Base-by-base conservation (phyloP, 2,329 filamentous ascomycete genomes). In the Microdochium nivale region DNA sequence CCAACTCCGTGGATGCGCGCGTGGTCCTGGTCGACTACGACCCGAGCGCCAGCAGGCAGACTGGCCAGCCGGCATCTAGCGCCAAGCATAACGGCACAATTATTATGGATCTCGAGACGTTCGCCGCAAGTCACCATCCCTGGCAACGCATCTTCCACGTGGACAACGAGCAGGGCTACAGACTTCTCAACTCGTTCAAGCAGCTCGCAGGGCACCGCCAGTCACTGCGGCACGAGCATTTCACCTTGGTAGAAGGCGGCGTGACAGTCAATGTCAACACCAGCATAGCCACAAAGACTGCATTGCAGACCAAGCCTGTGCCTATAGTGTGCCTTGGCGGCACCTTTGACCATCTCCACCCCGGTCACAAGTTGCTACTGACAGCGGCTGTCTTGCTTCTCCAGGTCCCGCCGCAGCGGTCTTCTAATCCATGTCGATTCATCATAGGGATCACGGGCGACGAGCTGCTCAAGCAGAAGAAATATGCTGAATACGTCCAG, bases 321-420 rank as follows among this genome's bases (percentile, higher is more conserved):
- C 70, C 75, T 53, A 78, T 81, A 14, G 86, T 95, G 49, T 88
- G 86, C 50, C 81, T 97, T 13, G 94, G 92, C 27, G 94, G 94
- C 10, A 99, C 94, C 0, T 99, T 97, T 69, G 94, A 99, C 67
- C 90, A 97, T 68, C 79, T 99, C 23, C 94, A 99, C 65, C 84
- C 88, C 3, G 94, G 94, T 5, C 94, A 99, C 73, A 99, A 97
- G 70, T 77, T 97, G n/a, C 79, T 99, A 21, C 80, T 99, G 21
- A 90, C 91, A n/a, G 91, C 91, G 55, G 88, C 87, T 0, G 81
- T 85, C 0, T 80, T 96, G 52, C 77, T 90, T 16, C 76, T 87
- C 52, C 79, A 81, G 53, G 75, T 80, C 1, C 72, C 74, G 0
- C 58, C 69, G 43, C 61, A 68, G 30, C 59, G 63, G 30, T 62